These are phyloP conservation scores for Coprinopsis sp. DNA, from an alignment of 768 basidiomycete species.

Conservation along the genomic window DNA sequence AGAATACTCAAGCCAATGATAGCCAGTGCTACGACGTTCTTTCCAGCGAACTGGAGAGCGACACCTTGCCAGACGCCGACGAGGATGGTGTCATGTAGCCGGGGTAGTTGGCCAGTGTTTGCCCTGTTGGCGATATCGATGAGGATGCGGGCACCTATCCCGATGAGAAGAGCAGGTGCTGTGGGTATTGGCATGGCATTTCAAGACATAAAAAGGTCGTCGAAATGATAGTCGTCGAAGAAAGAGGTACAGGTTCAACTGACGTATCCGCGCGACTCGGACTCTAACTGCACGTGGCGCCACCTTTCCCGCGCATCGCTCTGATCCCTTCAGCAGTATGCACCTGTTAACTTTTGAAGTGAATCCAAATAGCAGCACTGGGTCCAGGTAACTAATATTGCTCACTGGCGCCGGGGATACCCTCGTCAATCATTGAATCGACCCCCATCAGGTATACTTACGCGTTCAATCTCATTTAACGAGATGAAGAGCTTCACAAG, in stretches of 20 bases:
- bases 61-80: conserved; percentile 74
- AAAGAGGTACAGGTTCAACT: neutral
- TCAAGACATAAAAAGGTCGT: conserved; percentile 15
- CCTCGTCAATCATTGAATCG: no score
- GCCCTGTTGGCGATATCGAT: conserved; percentile 43
- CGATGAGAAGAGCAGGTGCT: conserved; percentile 66
- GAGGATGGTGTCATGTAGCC: conserved; percentile 58
- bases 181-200: conserved; percentile 39
- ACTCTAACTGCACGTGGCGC: no score
- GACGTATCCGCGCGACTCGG: no score
- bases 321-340: no score
- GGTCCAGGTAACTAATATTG: no score
- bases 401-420: no score
- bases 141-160: conserved; percentile 68
- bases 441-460: no score
- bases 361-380: no score
- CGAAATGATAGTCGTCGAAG: conserved; percentile 6
- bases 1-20: conserved; percentile 53
- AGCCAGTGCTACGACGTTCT: conserved; percentile 49
- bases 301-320: no score
- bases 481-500: no score
- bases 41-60: conserved; percentile 62
- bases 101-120: conserved; percentile 40
- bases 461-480: no score
- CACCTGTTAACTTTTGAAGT: no score